These are phyloP conservation scores for Gymnopilus dilepis DNA, from an alignment of 768 basidiomycete species.

Conservation along the genomic window DNA sequence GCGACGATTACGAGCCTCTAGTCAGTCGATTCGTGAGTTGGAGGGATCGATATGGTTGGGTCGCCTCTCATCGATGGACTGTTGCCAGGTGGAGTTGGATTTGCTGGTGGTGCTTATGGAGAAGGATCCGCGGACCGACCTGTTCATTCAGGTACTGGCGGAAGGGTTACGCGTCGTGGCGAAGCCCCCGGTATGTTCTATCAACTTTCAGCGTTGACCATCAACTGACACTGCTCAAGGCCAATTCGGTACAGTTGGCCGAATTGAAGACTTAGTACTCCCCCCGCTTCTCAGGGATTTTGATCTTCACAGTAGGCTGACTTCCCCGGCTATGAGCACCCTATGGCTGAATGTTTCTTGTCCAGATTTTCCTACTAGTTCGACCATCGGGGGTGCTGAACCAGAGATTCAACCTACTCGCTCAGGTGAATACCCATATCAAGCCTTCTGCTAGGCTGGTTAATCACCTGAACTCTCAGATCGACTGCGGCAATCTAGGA, in stretches of 20 bases:
- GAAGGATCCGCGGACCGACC: neutral
- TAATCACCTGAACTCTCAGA: slow-evolving; percentile 1
- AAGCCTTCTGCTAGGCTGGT: neutral
- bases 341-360: neutral
- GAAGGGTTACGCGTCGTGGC: slow-evolving; percentile 13
- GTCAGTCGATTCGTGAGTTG: neutral
- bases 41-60: neutral
- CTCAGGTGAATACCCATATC: slow-evolving; percentile 3
- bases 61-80: neutral
- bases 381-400: neutral
- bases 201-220: neutral
- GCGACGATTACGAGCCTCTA: neutral
- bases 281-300: slow-evolving; percentile 9
- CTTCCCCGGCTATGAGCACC: neutral
- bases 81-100: neutral
- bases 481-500: slow-evolving; percentile 7
- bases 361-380: neutral
- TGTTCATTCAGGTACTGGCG: slow-evolving; percentile 17
- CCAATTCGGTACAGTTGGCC: slow-evolving; percentile 13
- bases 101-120: neutral
- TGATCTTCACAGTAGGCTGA: slow-evolving; percentile 4
- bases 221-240: neutral
- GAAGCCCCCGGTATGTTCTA: slow-evolving; percentile 19
- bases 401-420: slow-evolving; percentile 1
- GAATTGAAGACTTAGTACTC: neutral